Percentiles rank a stretch among this genome's conserved stretches.
phyloP scores from a whole-genome alignment of 306 rosid genomes.

The Canavalia ensiformis region DNA sequence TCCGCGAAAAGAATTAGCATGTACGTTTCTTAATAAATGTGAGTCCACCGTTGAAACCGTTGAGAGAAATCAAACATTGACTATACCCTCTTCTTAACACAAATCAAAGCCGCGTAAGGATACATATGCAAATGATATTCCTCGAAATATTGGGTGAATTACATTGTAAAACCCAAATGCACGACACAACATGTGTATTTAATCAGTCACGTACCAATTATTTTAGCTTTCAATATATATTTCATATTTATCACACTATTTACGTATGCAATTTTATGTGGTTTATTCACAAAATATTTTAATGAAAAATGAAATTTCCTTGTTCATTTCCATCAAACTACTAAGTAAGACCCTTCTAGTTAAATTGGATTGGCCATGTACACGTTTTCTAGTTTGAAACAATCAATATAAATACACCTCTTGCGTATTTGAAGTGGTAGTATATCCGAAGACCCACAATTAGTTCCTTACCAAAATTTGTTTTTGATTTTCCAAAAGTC shows the following conservation, averaged over 20 bases:
- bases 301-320: conserved; percentile 10
- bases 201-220: not conserved
- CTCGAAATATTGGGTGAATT: not conserved
- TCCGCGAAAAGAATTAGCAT: not conserved
- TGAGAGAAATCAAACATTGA: not conserved
- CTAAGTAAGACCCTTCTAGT: not conserved
- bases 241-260: not conserved
- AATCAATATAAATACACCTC: not conserved
- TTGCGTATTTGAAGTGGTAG: not conserved
- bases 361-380: not conserved
- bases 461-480: not conserved
- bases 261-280: not conserved
- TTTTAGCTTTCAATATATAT: not conserved
- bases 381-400: not conserved
- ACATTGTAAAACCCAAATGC: not conserved
- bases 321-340: not conserved
- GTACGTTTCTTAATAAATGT: not conserved
- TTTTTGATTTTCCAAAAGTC: not conserved
- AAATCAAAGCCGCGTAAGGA: not conserved
- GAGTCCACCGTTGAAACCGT: not conserved
- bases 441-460: not conserved
- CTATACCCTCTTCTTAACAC: not conserved
- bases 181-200: not conserved
- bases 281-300: not conserved
- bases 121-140: not conserved